Evolutionary conservation across 257 asterid genomes (phyloP), one percentile per base, ranked within the genome.

Genomic region (Thymus quinquecostatus): DNA sequence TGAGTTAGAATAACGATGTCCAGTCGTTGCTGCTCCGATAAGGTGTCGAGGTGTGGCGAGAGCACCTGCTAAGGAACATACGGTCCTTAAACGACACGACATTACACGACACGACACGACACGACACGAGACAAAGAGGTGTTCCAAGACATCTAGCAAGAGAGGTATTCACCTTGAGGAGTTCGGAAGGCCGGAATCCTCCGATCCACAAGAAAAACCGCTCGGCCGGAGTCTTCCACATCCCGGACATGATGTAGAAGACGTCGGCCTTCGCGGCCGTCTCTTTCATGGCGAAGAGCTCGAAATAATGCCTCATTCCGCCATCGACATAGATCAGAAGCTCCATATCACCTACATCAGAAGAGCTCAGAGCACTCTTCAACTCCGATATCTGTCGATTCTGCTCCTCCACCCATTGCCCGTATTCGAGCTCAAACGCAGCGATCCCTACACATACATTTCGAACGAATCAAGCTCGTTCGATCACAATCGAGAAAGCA

Each of bases 191-290:
- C 32, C 97, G 89, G 75, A 91, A 89, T 7, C 97, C 99, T 5
- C 95, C 97, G 0, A 94, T 94, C 98, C 98, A 91, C 57, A 88
- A 76, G 87, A 87, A 94, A 50, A 94, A 89, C 5, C 96, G 94
- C 48, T 91, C 99, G 1, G 91, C 96, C 10, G 96, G 59, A 29
- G 97, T 89, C 32, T 78, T 91, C 99, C 97, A 91, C 82, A 80
- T 75, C 14, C 99, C 99, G 1, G 90, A 85, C 84, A 94, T 86
- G 45, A 91, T 69, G 72, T 89, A 91, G 81, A 92, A 88, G 30
- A 89, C 97, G 58, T 94, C 97, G 34, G 82, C 78, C 66, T 78
- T 88, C 9, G 97, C 95, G 33, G 96, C 97, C 8, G 77, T 73
- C 60, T 89, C 91, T 85, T 94, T 94, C 92, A 89, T 82, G 33